A percentile compares a stretch with the other conserved stretches of the same genome.
phyloP scores from a whole-genome alignment of 176 grass and related monocot genomes.

The Rhynchospora breviuscula region DNA sequence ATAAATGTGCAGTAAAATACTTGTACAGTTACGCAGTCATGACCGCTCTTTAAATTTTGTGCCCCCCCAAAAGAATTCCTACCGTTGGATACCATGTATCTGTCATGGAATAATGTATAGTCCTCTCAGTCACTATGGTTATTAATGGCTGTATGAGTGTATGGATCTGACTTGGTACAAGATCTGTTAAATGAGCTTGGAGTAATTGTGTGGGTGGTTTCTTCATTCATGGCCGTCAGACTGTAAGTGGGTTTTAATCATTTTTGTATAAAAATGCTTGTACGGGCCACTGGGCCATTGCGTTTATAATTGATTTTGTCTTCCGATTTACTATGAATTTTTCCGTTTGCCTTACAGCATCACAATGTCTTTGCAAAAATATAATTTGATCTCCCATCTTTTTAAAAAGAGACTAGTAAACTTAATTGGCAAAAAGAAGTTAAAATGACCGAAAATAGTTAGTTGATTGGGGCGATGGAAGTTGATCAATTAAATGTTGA shows the following conservation, averaged over 20 bases:
- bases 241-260: background rate
- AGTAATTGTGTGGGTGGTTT: background rate
- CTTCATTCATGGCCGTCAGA: background rate
- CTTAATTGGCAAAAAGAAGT: background rate
- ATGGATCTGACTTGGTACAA: background rate
- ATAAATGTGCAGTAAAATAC: background rate
- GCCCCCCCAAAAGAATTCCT: background rate
- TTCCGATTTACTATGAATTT: background rate
- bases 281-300: background rate
- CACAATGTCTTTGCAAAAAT: background rate
- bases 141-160: background rate
- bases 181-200: background rate
- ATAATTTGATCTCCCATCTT: background rate
- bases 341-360: background rate
- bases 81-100: background rate
- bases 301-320: background rate
- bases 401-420: background rate
- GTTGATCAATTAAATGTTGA: background rate
- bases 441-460: background rate
- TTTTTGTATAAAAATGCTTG: background rate
- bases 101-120: background rate
- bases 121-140: background rate
- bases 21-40: background rate
- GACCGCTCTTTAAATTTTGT: background rate
- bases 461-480: background rate